Evolutionary conservation across 768 basidiomycete species (phyloP), one percentile per base, ranked within the genome.

Genomic region (Amanita brunnescens): DNA sequence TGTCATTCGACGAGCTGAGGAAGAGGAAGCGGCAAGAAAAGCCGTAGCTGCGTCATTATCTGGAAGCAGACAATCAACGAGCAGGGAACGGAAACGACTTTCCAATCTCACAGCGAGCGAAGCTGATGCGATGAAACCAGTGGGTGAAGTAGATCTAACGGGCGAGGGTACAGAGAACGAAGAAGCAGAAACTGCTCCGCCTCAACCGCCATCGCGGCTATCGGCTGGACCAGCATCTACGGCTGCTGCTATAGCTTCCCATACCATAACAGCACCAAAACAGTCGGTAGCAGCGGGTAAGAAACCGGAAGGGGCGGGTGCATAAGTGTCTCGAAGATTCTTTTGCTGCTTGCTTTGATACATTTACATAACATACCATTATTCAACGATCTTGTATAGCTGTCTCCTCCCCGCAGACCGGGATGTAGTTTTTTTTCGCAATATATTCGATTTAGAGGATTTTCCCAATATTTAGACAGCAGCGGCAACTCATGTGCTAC

Each of bases 121-220:
- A 60, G 62, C 60, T 51, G 74, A 76, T 47, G 75, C 75, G 56
- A 84, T 90, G 82, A 90, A 90, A 59, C 87, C 87, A 12, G 85
- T 90, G 3, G 87, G 82, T 14, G 81, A 79, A 37, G 62, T 62
- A n/a, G 64, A 62, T 20, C 57, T 55, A 7, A 26, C 40, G 44
- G 49, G 2, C 46, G 57, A 57, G 13, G 52, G 55, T 34, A 41
- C 32, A n/a, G 54, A 53, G 29, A 43, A 37, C 20, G 45, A 47
- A 18, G 41, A 44, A 26, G 16, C 9, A 24, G 32, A n/a, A 33
- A 30, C 51, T 33, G 23, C 54, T 18, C 29, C 53, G 37, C 44
- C 49, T 14, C 52, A 58, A 42, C 68, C 66, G n/a, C 56, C 64
- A 2, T 67, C 69, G 2, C 63, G 65, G 21, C 21, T 69, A 16